Conservation (phyloP, 2,329 filamentous ascomycete species). For the Lachnellula willkommii region DNA sequence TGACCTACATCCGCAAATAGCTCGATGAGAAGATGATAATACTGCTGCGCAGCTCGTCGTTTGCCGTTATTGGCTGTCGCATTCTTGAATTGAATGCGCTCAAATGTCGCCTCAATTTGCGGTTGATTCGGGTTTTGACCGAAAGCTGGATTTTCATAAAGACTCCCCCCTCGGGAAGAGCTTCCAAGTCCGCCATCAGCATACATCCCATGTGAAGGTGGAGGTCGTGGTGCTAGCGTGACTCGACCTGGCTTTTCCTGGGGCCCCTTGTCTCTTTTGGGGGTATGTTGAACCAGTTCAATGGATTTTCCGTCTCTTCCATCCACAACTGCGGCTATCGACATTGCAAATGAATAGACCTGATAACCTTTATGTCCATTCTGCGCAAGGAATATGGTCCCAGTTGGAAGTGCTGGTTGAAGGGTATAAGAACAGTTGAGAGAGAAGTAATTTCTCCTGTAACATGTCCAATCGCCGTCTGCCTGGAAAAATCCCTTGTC, state of each 20-base stretch:
- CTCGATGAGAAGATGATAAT: conserved; percentile 66
- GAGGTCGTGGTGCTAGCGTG: conserved; percentile 29
- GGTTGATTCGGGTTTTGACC: conserved; percentile 25
- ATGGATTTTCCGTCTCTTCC: conserved; percentile 56
- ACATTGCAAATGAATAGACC: conserved; percentile 59
- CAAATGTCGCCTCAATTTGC: conserved; percentile 44
- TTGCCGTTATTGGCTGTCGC: conserved; percentile 73
- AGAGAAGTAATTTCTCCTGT: conserved; percentile 67
- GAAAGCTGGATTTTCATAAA: conserved; percentile 23
- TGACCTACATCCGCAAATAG: conserved; percentile 52
- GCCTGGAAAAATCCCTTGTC: conserved; percentile 65
- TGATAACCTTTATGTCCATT: conserved; percentile 17
- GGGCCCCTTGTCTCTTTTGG: conserved; percentile 67
- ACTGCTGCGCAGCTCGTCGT: conserved; percentile 65
- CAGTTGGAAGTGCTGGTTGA: conserved; percentile 38
- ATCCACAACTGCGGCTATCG: conserved; percentile 62
- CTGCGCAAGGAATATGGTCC: conserved; percentile 36
- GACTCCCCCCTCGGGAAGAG: conserved; percentile 9
- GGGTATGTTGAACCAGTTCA: conserved; percentile 70
- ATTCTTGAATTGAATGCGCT: conserved; percentile 70
- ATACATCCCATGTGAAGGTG: conserved; percentile 23
- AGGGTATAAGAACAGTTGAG: conserved; percentile 60
- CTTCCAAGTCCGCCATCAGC: conserved; percentile 21
- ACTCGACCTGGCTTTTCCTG: conserved; percentile 55
- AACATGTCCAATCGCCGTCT: conserved; percentile 68